phyloP scores from a whole-genome alignment of 1,284 basidiomycete species.

The Tylopilus sp. region DNA sequence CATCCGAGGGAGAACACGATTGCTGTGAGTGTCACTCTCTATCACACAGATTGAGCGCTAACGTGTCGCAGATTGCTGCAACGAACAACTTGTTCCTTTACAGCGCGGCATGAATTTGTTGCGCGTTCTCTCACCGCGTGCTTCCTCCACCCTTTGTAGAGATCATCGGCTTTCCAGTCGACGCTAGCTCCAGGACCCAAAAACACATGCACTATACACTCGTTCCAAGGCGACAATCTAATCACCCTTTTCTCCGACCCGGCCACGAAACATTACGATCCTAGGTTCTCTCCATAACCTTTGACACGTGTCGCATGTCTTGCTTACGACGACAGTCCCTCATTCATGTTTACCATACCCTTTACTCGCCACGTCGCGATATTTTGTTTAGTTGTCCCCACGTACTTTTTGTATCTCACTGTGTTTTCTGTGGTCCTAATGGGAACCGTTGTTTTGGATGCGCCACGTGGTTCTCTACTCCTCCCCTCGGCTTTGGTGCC shows the following conservation, averaged over 20 bases:
- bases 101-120: conserved; percentile 64
- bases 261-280: conserved; percentile 26
- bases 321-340: conserved; percentile 30
- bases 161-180: conserved; percentile 10
- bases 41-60: conserved; percentile 1
- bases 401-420: conserved; percentile 23
- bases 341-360: conserved; percentile 32
- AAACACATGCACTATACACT: conserved; percentile 17
- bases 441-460: conserved; percentile 20
- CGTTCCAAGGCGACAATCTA: conserved; percentile 31
- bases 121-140: conserved; percentile 2
- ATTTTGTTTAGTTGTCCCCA: conserved; percentile 32
- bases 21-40: conserved; percentile 57
- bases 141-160: conserved; percentile 6
- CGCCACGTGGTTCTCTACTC: conserved; percentile 17
- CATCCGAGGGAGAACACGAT: conserved; percentile 98
- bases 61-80: conserved; percentile 71
- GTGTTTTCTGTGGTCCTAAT: conserved; percentile 26
- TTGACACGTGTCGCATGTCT: conserved; percentile 23
- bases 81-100: conserved; percentile 93
- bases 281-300: conserved; percentile 11
- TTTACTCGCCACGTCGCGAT: conserved; percentile 28
- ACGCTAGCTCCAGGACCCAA: conserved; percentile 10
- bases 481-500: not conserved
- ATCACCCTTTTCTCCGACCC: conserved; percentile 16